Conservation (phyloP, 192 early-diverging fungal species). For the Gamsiella multidivaricata region DNA sequence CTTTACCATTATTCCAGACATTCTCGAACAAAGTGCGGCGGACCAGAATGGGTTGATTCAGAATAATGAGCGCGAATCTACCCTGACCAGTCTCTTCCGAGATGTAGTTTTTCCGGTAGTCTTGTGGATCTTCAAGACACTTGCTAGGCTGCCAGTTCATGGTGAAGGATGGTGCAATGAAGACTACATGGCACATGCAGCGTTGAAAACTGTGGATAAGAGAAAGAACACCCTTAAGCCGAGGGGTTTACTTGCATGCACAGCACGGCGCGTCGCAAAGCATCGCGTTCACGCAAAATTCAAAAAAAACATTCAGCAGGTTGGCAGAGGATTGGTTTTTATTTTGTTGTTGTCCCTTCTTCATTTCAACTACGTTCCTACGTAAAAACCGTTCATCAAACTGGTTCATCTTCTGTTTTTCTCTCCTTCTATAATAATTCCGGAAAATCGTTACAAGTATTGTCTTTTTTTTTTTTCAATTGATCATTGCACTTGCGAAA, state of each 20-base stretch:
- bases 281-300: not conserved
- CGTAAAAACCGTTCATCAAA: no score
- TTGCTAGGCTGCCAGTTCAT: slow-evolving; percentile 49
- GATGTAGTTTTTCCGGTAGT: not conserved
- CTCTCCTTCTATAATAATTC: no score
- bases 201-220: not conserved
- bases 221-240: not conserved
- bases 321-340: no score
- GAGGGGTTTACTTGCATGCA: no score
- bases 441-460: no score
- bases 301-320: no score
- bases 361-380: no score
- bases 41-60: slow-evolving; percentile 76
- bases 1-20: slow-evolving; percentile 56
- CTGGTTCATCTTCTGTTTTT: no score
- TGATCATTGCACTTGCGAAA: no score
- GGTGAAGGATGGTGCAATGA: not conserved
- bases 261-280: no score
- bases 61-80: slow-evolving; percentile 69
- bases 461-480: no score
- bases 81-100: not conserved
- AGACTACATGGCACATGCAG: not conserved
- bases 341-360: no score
- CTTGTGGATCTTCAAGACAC: slow-evolving; percentile 30
- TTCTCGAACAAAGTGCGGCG: slow-evolving; percentile 41